Evolutionary conservation across 2,329 filamentous ascomycete genomes (phyloP).

Genomic region (Raffaelea arxii): DNA sequence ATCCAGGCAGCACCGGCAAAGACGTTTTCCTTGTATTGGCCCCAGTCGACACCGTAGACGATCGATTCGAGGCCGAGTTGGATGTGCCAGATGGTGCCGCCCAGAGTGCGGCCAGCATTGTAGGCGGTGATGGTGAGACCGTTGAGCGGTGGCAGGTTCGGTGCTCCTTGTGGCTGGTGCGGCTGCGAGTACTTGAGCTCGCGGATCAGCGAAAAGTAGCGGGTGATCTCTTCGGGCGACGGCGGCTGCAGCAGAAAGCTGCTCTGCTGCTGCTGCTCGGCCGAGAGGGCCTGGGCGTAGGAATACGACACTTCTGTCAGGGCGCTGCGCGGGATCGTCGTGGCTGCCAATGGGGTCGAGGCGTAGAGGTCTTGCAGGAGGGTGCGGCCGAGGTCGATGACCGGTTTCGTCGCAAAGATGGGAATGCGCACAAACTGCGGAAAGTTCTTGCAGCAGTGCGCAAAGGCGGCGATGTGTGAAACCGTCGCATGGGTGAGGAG

Average conservation of each 20-base stretch:
- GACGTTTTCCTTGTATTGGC: constrained; percentile 92
- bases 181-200: constrained; percentile 95
- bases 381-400: constrained; percentile 86
- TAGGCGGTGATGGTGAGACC: constrained; percentile 93
- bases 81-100: constrained; percentile 98
- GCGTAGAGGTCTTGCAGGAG: constrained; percentile 86
- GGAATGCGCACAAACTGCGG: constrained; percentile 87
- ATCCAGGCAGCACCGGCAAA: constrained; percentile 91
- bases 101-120: constrained; percentile 89
- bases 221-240: constrained; percentile 77
- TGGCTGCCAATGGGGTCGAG: constrained; percentile 79
- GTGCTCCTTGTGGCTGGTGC: constrained; percentile 77
- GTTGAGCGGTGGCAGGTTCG: constrained; percentile 80
- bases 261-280: constrained; percentile 45
- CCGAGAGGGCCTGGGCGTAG: constrained; percentile 39
- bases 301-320: constrained; percentile 57
- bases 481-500: constrained; percentile 91
- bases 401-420: constrained; percentile 86
- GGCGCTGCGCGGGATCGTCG: constrained; percentile 64
- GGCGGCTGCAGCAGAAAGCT: constrained; percentile 57
- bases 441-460: constrained; percentile 94
- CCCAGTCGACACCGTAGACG: constrained; percentile 97
- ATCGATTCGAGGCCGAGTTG: constrained; percentile 95
- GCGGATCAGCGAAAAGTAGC: constrained; percentile 84
- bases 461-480: constrained; percentile 84